Percentiles rank a stretch among this genome's conserved stretches.
phyloP scores from a whole-genome alignment of 75 land plant species.

The Isoetes taiwanensis region DNA sequence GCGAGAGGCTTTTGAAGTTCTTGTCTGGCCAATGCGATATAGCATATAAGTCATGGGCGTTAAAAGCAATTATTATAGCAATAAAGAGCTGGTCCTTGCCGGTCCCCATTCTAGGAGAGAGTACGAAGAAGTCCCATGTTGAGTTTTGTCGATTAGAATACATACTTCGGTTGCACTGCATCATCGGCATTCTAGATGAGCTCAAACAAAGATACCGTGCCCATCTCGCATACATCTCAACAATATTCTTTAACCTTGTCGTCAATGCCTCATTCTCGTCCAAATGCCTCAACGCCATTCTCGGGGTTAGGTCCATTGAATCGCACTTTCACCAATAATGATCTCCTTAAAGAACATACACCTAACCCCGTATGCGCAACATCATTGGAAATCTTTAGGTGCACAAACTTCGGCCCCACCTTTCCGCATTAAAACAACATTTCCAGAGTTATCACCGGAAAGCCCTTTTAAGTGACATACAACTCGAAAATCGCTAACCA shows the following conservation, averaged over 20 bases:
- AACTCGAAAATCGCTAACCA: too few species aligned
- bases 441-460: too few species aligned
- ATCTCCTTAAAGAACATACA: conserved; percentile 69
- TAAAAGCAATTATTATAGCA: conserved; percentile 78
- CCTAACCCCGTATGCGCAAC: conserved; percentile 88
- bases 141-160: conserved; percentile 78
- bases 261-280: conserved; percentile 95
- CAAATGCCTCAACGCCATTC: conserved; percentile 94
- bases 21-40: conserved; percentile 98
- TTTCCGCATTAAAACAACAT: too few species aligned
- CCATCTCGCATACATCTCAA: conserved; percentile 99
- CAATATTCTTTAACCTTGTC: conserved; percentile 80
- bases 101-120: conserved; percentile 90
- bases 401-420: conserved; percentile 54
- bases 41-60: conserved; percentile 77
- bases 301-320: conserved; percentile 77
- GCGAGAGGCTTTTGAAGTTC: conserved; percentile 90
- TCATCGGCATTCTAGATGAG: conserved; percentile 95
- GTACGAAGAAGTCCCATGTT: conserved; percentile 84
- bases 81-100: conserved; percentile 97
- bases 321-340: conserved; percentile 95
- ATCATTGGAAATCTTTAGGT: conserved; percentile 88
- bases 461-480: too few species aligned
- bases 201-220: conserved; percentile 84
- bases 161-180: conserved; percentile 83